Percentiles rank a stretch among this genome's conserved stretches.
Evolutionary conservation across 2,329 filamentous ascomycete genomes (phyloP).

Genomic region (Seiridium cupressi): DNA sequence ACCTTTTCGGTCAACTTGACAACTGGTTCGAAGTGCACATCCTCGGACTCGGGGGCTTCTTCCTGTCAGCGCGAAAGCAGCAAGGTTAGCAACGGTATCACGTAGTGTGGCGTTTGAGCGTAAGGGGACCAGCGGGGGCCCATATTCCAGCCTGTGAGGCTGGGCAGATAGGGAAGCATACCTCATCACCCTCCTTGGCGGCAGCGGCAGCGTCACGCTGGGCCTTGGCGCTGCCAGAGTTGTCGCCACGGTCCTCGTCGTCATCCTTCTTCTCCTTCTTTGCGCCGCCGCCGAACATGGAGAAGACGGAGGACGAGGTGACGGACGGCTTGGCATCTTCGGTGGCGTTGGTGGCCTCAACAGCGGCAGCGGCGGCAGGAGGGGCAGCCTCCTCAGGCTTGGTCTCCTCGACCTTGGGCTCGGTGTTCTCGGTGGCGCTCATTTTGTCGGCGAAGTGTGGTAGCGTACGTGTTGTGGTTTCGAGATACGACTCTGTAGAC

Average conservation of each 20-base stretch:
- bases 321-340: constrained; percentile 40
- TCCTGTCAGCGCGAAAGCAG: constrained; percentile 34
- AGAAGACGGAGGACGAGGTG: constrained; percentile 74
- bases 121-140: no score
- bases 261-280: constrained; percentile 96
- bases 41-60: constrained; percentile 80
- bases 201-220: constrained; percentile 63
- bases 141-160: no score
- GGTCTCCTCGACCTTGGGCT: constrained; percentile 55
- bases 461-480: constrained; percentile 5
- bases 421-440: constrained; percentile 49
- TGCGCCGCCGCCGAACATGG: constrained; percentile 96
- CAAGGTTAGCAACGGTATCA: no score
- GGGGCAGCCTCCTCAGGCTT: constrained; percentile 33
- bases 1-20: constrained; percentile 95
- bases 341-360: constrained; percentile 28
- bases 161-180: constrained; percentile 21
- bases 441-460: constrained; percentile 31
- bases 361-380: constrained; percentile 20
- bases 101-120: no score
- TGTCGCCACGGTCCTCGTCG: constrained; percentile 78
- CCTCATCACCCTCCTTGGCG: constrained; percentile 46
- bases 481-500: neutral
- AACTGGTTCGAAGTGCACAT: constrained; percentile 96
- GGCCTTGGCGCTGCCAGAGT: constrained; percentile 84